A percentile compares a stretch with the other conserved stretches of the same genome.
Evolutionary conservation across 805 yeast species (phyloP).

Genomic region (Ogataea corticis): DNA sequence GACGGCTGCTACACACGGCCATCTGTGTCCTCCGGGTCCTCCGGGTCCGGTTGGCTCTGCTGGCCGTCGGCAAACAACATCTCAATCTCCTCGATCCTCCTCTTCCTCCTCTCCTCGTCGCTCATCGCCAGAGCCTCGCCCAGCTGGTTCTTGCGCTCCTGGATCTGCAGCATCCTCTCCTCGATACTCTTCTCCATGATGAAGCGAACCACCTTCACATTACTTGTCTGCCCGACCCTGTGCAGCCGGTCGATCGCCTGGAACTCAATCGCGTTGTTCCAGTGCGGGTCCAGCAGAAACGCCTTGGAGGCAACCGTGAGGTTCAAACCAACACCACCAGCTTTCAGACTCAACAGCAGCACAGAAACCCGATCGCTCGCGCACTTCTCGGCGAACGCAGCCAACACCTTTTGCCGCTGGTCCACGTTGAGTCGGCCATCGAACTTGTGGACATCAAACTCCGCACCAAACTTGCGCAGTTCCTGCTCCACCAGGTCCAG

Average conservation of each 20-base stretch:
- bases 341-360: constrained; percentile 73
- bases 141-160: constrained; percentile 75
- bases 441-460: constrained; percentile 63
- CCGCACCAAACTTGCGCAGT: constrained; percentile 42
- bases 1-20: too few species aligned
- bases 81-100: constrained; percentile 72
- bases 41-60: neutral
- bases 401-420: constrained; percentile 62
- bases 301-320: constrained; percentile 83
- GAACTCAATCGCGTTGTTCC: constrained; percentile 90
- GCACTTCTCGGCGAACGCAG: constrained; percentile 43
- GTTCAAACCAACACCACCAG: constrained; percentile 94
- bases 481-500: constrained; percentile 73
- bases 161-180: constrained; percentile 83
- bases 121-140: constrained; percentile 79
- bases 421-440: constrained; percentile 77
- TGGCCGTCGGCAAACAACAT: constrained; percentile 53
- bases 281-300: constrained; percentile 95
- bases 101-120: constrained; percentile 70
- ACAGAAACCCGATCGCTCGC: constrained; percentile 40
- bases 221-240: constrained; percentile 78
- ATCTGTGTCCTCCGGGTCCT: too few species aligned
- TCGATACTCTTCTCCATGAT: constrained; percentile 83
- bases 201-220: constrained; percentile 75
- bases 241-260: constrained; percentile 92